Evolutionary conservation across 2,329 filamentous ascomycete genomes (phyloP).

Genomic region (Oidium heveae): DNA sequence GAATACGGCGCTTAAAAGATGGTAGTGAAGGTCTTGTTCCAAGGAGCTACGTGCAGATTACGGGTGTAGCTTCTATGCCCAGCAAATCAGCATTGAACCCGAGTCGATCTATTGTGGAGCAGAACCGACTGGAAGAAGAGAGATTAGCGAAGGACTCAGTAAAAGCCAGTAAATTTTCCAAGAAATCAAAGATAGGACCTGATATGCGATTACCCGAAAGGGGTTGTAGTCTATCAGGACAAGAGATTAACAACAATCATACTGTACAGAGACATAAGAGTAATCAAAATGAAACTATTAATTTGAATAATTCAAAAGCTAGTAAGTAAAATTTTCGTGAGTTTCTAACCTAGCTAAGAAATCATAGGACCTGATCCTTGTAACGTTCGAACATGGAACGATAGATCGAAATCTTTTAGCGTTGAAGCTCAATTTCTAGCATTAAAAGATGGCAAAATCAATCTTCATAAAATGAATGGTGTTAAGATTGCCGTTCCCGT

Average conservation of each 20-base stretch:
- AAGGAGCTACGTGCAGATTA: conserved; percentile 84
- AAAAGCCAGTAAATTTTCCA: conserved; percentile 31
- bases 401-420: conserved; percentile 84
- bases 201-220: conserved; percentile 52
- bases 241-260: conserved; percentile 39
- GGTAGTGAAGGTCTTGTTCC: conserved; percentile 90
- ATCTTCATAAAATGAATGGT: conserved; percentile 91
- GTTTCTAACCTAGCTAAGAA: conserved; percentile 4
- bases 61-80: conserved; percentile 30
- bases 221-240: conserved; percentile 49
- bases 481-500: conserved; percentile 96
- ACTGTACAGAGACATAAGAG: conserved; percentile 46
- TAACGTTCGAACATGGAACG: conserved; percentile 82
- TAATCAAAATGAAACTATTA: conserved; percentile 33
- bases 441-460: conserved; percentile 85
- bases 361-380: conserved; percentile 49
- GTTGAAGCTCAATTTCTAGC: conserved; percentile 94
- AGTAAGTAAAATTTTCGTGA: conserved; percentile 28
- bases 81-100: conserved; percentile 29
- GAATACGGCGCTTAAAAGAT: conserved; percentile 71
- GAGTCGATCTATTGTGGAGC: conserved; percentile 45
- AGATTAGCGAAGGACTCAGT: conserved; percentile 59
- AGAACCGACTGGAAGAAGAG: conserved; percentile 57
- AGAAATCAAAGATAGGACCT: conserved; percentile 48
- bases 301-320: conserved; percentile 33